Evolutionary conservation across 106 monocot genomes (phyloP), one percentile per base, ranked within the genome.

Genomic region (Dendrobium officinale): DNA sequence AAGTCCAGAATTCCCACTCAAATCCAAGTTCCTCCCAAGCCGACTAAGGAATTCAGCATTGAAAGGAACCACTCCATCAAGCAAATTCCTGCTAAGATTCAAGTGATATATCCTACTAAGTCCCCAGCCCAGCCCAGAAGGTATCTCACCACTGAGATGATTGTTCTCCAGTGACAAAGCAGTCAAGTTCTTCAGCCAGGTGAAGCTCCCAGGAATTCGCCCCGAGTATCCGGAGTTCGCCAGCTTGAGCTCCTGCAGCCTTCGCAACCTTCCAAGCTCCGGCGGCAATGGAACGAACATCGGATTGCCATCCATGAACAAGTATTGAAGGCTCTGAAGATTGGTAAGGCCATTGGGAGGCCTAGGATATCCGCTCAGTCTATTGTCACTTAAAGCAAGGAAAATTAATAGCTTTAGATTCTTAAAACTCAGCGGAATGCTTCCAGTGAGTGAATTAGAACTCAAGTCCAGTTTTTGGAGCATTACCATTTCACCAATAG

Each of bases 401-500:
- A 96, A 93, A 5, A 86, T 79, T 31, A 96, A 78, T 19, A 43
- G 42, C 20, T 79, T 79, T 13, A 96, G 89, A 41, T 48, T 79
- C 42, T 70, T 76, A 0, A 96, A 15, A 58, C 64, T 79, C 37
- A 75, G 88, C 0, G 96, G 93, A 47, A 96, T 87, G 31, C 58
- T 41, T 37, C 96, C 93, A 10, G 77, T 67, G 42, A 96, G 85
- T 9, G 81, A 81, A 72, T 96, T 96, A 33, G 88, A 91, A 89
- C 96, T 93, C 73, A 96, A 47, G 70, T 96, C 96, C 2, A 96
- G 93, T 85, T 96, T 96, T 68, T 93, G 96, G 81, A 96, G 91
- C 37, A 81, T 67, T 42, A 74, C 72, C 84, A 96, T 42, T 45
- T 87, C 74, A 3, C 93, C 96, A 20, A 93, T 79, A 5, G 89